These are phyloP conservation scores for Colletotrichum orchidophilum DNA, from an alignment of 2,329 filamentous ascomycete species.

Conservation along the genomic window DNA sequence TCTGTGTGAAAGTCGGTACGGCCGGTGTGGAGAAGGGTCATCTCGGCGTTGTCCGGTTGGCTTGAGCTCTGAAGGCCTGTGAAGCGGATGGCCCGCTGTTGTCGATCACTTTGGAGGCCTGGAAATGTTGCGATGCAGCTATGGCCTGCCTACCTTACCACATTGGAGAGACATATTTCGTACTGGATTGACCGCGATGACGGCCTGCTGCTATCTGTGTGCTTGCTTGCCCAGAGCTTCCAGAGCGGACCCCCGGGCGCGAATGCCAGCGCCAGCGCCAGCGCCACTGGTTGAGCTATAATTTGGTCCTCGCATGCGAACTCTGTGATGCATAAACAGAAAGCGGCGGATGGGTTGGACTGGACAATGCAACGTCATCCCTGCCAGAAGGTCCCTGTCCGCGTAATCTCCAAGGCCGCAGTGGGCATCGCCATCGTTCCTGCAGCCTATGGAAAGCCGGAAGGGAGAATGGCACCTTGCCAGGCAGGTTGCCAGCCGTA, in stretches of 20 bases:
- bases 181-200: background rate
- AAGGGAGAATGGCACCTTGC: background rate
- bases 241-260: background rate
- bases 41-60: constrained; percentile 10
- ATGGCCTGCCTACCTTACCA: background rate
- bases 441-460: background rate
- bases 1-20: background rate
- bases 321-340: background rate
- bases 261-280: too few species aligned
- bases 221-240: background rate
- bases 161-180: too few species aligned
- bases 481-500: background rate
- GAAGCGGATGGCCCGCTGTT: background rate
- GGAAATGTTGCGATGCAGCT: background rate
- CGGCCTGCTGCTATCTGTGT: background rate
- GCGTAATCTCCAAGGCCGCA: constrained; percentile 31
- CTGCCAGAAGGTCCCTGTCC: constrained; percentile 27
- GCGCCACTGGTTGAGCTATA: background rate
- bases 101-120: background rate
- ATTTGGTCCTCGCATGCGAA: background rate
- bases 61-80: background rate
- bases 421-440: constrained; percentile 14
- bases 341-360: background rate
- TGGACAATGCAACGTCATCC: constrained; percentile 28
- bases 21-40: background rate